Percentiles rank a stretch among this genome's conserved stretches.
phyloP scores from a whole-genome alignment of 2,329 filamentous ascomycete species.

The Elsinoe fawcettii region DNA sequence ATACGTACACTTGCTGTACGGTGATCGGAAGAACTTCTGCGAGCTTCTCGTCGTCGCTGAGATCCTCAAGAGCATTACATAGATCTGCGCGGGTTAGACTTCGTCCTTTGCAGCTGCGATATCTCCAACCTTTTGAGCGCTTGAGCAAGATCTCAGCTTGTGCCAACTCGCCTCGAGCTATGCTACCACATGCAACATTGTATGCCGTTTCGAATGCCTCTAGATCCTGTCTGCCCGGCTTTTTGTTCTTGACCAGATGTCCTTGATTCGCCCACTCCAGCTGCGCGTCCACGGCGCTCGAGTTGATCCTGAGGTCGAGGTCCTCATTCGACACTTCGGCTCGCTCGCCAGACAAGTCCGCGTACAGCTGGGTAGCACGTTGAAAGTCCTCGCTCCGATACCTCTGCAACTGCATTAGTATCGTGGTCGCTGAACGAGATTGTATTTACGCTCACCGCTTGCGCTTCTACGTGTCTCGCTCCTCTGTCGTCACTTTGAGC shows the following conservation, averaged over 20 bases:
- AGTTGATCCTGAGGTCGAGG: slow-evolving; percentile 69
- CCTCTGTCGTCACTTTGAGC: slow-evolving; percentile 38
- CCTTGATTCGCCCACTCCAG: slow-evolving; percentile 59
- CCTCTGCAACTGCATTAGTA: slow-evolving; percentile 32
- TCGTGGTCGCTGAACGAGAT: background rate
- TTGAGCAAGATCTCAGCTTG: slow-evolving; percentile 61
- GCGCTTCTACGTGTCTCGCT: slow-evolving; percentile 53
- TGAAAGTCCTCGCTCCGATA: slow-evolving; percentile 70
- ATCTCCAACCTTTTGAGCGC: slow-evolving; percentile 48
- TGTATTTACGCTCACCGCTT: slow-evolving; percentile 41
- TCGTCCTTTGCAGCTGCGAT: background rate
- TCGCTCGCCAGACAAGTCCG: slow-evolving; percentile 44
- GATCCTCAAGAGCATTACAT: slow-evolving; percentile 65
- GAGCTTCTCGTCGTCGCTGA: slow-evolving; percentile 65
- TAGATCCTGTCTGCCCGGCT: slow-evolving; percentile 52
- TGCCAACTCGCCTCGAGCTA: slow-evolving; percentile 60
- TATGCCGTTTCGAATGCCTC: slow-evolving; percentile 76
- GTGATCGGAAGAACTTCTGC: slow-evolving; percentile 67
- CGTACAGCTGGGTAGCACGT: slow-evolving; percentile 58
- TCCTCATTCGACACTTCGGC: slow-evolving; percentile 52
- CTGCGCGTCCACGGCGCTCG: slow-evolving; percentile 64
- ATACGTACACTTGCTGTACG: slow-evolving; percentile 67
- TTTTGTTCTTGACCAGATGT: slow-evolving; percentile 44
- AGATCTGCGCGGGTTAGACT: slow-evolving; percentile 40
- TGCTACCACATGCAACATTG: slow-evolving; percentile 66